Evolutionary conservation across 75 land plant species (phyloP), one percentile per base, ranked within the genome.

Genomic region (Gnetum montanum): DNA sequence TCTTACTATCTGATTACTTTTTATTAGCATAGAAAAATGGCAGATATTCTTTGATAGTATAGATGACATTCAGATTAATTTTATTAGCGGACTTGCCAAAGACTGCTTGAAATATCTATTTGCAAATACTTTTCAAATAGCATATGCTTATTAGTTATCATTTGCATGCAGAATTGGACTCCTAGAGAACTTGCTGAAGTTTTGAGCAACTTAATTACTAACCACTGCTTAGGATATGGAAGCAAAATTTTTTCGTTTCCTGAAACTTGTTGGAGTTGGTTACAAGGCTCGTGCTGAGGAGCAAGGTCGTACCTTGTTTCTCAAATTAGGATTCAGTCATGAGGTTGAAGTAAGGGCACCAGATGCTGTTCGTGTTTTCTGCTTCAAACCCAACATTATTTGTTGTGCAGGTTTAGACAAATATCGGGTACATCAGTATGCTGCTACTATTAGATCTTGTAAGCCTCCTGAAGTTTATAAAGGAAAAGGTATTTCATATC

Each of bases 381-480:
- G 82, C 66, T 78, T 82, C 69, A 82, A 78, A 41, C 68, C 69
- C 15, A 82, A 78, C 40, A 58, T 78, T 34, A 43, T 82, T n/a
- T 82, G 85, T 53, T 82, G 85, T 78, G 65, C 80, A 24, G 88
- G 88, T 35, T 44, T 80, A 31, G 80, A 84, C 57, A 68, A 76
- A 63, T 63, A 80, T 7, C 63, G 70, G 60, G 76, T 76, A 4
- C 64, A 58, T 16, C 88, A 84, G 63, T 84, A 80, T 70, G 84
- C 84, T 50, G 71, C 73, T 26, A 34, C 73, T 53, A 66, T 84
- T 24, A 62, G 88, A 8, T 64, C 73, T 34, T 84, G 84, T 40
- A 84, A 80, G 55, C 88, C 84, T 24, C 88, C 84, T 15, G 88
- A 84, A 46, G 74, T 70, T 12, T 84, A 80, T 72, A 84, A 84